Conservation (phyloP, 208 protist species). For the Leishmania turanica region DNA sequence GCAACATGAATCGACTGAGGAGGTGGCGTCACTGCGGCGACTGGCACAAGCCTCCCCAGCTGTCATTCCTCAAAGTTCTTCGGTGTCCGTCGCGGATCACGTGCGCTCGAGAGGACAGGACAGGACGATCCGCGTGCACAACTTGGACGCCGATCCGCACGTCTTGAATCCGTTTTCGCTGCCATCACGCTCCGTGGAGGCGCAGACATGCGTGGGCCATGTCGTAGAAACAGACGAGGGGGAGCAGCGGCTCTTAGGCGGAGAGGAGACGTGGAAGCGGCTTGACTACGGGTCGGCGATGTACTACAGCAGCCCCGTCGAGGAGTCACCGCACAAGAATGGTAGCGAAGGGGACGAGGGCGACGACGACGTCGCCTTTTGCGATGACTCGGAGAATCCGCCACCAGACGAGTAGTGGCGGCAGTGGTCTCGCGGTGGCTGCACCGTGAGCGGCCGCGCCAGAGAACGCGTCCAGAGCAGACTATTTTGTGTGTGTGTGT, state of each 20-base stretch:
- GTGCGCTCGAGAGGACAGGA: background rate
- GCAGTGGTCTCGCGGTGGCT: background rate
- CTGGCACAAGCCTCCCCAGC: constrained; percentile 3
- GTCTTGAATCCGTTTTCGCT: background rate
- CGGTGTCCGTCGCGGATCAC: background rate
- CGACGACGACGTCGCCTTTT: background rate
- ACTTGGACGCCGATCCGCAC: background rate
- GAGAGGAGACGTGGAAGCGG: background rate
- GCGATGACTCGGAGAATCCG: background rate
- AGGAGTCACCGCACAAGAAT: background rate
- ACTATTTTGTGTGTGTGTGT: too few relatives aligned
- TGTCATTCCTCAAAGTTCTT: background rate
- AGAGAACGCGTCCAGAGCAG: background rate
- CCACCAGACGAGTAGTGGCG: background rate
- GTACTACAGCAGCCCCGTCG: constrained; percentile 14
- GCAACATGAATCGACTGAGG: background rate
- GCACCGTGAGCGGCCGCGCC: background rate
- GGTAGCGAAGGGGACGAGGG: background rate
- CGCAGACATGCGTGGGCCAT: background rate
- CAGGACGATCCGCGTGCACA: background rate
- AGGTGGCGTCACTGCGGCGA: background rate
- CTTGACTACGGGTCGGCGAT: constrained; percentile 12
- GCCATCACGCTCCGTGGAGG: background rate
- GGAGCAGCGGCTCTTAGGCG: background rate
- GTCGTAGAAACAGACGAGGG: background rate